Conservation (phyloP, 2,329 filamentous ascomycete genomes). For the Fusarium floridanum region DNA sequence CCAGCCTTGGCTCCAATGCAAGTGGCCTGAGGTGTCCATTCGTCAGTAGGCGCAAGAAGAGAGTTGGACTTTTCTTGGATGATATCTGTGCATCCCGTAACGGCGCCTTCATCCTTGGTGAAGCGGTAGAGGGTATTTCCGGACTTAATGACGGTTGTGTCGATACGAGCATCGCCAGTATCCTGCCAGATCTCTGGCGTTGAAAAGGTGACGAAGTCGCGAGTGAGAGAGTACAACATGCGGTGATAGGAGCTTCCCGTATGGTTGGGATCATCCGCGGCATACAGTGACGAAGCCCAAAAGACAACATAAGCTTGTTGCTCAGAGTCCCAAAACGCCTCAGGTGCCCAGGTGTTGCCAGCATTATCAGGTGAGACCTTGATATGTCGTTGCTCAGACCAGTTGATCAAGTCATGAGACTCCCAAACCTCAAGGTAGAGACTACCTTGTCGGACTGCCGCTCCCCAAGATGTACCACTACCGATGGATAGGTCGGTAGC, state of each 20-base stretch:
- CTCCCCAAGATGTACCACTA: slow-evolving; percentile 64
- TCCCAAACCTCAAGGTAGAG: slow-evolving; percentile 67
- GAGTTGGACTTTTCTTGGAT: slow-evolving; percentile 63
- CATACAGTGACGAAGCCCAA: slow-evolving; percentile 61
- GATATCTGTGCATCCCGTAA: slow-evolving; percentile 66
- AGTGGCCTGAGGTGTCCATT: slow-evolving; percentile 59
- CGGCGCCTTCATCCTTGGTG: slow-evolving; percentile 66
- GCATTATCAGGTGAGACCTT: slow-evolving; percentile 62
- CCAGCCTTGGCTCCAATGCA: slow-evolving; percentile 67
- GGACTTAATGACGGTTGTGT: slow-evolving; percentile 63
- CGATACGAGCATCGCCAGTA: slow-evolving; percentile 63
- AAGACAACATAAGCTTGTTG: slow-evolving; percentile 60
- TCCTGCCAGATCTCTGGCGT: slow-evolving; percentile 65
- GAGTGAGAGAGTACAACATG: slow-evolving; percentile 65
- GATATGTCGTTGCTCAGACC: slow-evolving; percentile 64
- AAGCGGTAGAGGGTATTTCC: slow-evolving; percentile 63
- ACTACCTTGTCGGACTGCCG: slow-evolving; percentile 61
- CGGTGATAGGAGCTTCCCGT: slow-evolving; percentile 61
- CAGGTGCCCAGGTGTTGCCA: slow-evolving; percentile 67
- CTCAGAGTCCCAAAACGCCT: slow-evolving; percentile 62
- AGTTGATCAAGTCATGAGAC: slow-evolving; percentile 62
- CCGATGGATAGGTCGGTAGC: slow-evolving; percentile 68
- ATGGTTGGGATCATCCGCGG: slow-evolving; percentile 55
- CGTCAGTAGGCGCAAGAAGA: slow-evolving; percentile 55
- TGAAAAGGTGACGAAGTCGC: slow-evolving; percentile 64